Evolutionary conservation across 1,284 basidiomycete species (phyloP), one percentile per base, ranked within the genome.

Genomic region (Marasmius tenuissimus): DNA sequence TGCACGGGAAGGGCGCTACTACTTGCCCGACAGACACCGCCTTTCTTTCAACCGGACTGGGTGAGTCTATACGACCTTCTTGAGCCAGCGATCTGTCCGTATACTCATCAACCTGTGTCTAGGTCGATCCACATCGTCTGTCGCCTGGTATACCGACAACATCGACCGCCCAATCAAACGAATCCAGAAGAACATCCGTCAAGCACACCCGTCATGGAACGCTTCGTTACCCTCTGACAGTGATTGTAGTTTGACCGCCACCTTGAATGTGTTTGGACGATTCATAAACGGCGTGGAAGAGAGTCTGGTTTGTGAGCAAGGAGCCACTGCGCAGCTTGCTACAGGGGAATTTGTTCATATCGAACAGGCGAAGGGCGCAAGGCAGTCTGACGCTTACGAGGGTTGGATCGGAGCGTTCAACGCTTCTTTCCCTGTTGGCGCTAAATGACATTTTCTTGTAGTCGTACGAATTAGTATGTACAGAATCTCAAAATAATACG

Each of bases 41-140:
- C 4, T 81, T 82, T 65, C 63, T 81, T 3, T 81, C 81, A 9
- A 70, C 73, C 22, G 81, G 81, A n/a, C 71, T 81, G 22, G 76
- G 81, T 79, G 66, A 22, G 68, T 61, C 12, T 61, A 7, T 22
- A 22, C 8, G 2, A 48, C 34, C 8, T 55, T 27, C 35, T 39
- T 54, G 9, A 42, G n/a, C n/a, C n/a, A n/a, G 9, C 8, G 20
- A 8, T 33, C 35, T 9, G 40, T 40, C 50, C 54, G 52, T 12
- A 42, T 34, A 27, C 37, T 27, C 22, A 39, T 22, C n/a, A 50
- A 50, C 56, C 9, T 54, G n/a, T 35, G 16, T 47, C 2, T n/a
- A 68, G 69, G 65, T 20, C 61, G 58, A 42, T 63, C 65, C 22
- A 11, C 52, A 4, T 57, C 64, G 42, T 69, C 69, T 11, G 37